Base-by-base conservation (phyloP, 108 stramenopile genomes). In the Ochromonas danica region DNA sequence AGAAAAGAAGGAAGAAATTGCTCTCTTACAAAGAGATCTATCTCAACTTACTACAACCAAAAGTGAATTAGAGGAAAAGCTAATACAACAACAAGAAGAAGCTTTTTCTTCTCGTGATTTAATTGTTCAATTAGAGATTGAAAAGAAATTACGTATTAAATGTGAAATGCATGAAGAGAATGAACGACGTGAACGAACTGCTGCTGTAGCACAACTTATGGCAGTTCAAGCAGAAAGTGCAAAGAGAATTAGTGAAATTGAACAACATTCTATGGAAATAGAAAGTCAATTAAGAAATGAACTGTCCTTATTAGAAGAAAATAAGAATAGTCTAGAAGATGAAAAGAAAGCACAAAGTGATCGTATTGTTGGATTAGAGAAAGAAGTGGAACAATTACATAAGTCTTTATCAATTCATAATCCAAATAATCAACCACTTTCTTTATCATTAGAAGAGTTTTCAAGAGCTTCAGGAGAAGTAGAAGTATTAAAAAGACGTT, bases 181-280 rank as follows among this genome's bases (percentile, higher is more conserved):
- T 28, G 85, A 85, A 78, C 71, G 85, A n/a, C 1, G 62, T 3
- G 85, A 85, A 61, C 36, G 85, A n/a, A 84, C 78, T 14, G 84
- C 85, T 0, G 84, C 85, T 22, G 78, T 41, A 17, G 85, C 85
- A 0, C 83, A 85, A 77, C 31, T 72, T 38, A 71, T 81, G 0
- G 85, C 85, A 51, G 77, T 82, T 60, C 83, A 84, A 77, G 35
- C 71, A 39, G 80, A 77, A 42, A 43, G 83, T 77, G 65, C 61
- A 1, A 61, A 40, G 0, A 81, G 83, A 45, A 74, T 85, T 40
- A 3, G 51, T 38, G 72, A 75, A 17, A 31, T 22, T 41, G 35
- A 75, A 41, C 14, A 75, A 36, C 6, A 33, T 10, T 10, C 3
- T 45, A 10, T 42, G 40, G 27, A 3, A 10, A 25, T 35, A 14